These are phyloP conservation scores for Lophiotrema nucula DNA, from an alignment of 495 filamentous ascomycete species.

Conservation along the genomic window DNA sequence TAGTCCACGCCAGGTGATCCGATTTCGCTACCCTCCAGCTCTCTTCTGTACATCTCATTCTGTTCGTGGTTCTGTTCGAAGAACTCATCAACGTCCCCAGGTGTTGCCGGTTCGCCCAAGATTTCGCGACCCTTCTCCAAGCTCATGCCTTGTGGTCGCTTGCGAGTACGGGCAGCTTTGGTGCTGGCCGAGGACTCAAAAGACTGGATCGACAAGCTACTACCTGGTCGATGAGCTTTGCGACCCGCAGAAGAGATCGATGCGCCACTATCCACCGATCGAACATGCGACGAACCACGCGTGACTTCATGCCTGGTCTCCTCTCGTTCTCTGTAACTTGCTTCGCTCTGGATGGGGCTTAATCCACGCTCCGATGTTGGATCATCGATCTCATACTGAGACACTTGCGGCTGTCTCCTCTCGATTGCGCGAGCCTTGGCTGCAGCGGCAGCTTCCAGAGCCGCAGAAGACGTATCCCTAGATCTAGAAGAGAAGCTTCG, in stretches of 20 bases:
- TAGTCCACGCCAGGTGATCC: slow-evolving; percentile 49
- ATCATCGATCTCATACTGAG: slow-evolving; percentile 42
- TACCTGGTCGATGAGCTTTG: slow-evolving; percentile 10
- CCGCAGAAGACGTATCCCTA: slow-evolving; percentile 42
- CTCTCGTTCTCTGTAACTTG: slow-evolving; percentile 64
- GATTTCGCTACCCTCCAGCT: slow-evolving; percentile 49
- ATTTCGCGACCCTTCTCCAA: slow-evolving; percentile 50
- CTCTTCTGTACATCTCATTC: slow-evolving; percentile 53
- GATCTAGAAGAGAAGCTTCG: slow-evolving; percentile 47
- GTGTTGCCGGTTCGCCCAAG: slow-evolving; percentile 41
- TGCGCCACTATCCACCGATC: slow-evolving; percentile 24
- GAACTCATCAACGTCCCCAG: slow-evolving; percentile 49
- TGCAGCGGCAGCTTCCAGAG: slow-evolving; percentile 41
- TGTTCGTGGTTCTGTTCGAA: slow-evolving; percentile 55
- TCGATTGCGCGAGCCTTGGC: slow-evolving; percentile 34
- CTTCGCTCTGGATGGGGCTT: slow-evolving; percentile 87
- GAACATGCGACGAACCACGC: slow-evolving; percentile 33
- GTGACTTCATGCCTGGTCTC: slow-evolving; percentile 43
- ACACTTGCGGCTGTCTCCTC: slow-evolving; percentile 31
- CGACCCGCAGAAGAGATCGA: slow-evolving; percentile 25
- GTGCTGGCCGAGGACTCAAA: slow-evolving; percentile 38
- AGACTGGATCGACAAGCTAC: slow-evolving; percentile 34
- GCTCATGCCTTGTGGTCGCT: slow-evolving; percentile 53
- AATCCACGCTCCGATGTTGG: slow-evolving; percentile 55
- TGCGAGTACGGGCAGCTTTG: slow-evolving; percentile 49